Evolutionary conservation across 257 asterid genomes (phyloP).

Genomic region (Euphrasia confusa): DNA sequence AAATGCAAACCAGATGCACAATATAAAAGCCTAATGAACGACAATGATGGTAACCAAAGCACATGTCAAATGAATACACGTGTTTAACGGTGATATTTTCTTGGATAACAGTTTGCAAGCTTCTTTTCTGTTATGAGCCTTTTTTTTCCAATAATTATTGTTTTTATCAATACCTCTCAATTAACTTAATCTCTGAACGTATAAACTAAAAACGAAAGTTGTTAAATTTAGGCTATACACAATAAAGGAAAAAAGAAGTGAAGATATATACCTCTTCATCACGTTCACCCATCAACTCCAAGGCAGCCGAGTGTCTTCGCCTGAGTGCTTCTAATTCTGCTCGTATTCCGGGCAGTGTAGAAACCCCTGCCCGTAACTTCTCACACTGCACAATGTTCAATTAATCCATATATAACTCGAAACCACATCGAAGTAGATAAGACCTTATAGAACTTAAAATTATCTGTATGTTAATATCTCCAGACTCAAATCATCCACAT

Average conservation of each 20-base stretch:
- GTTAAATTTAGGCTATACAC: background rate
- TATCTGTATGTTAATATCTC: background rate
- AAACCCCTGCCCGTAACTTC: slow-evolving; percentile 68
- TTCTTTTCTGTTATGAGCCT: background rate
- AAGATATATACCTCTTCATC: slow-evolving; percentile 81
- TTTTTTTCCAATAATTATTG: background rate
- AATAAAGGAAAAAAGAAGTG: background rate
- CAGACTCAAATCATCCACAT: background rate
- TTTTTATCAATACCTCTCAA: no score
- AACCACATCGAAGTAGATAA: background rate
- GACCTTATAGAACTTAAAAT: background rate
- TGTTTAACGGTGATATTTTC: background rate
- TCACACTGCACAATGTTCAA: slow-evolving; percentile 54
- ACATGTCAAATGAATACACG: no score
- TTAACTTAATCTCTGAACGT: no score
- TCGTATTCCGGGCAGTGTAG: slow-evolving; percentile 76
- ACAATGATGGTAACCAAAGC: no score
- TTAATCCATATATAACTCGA: slow-evolving; percentile 17
- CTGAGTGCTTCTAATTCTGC: slow-evolving; percentile 95
- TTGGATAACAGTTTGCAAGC: slow-evolving; percentile 1
- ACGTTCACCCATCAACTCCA: slow-evolving; percentile 99
- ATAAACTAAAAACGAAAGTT: no score
- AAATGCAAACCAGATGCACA: no score
- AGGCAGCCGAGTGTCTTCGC: slow-evolving; percentile 91
- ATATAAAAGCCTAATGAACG: no score